Percentiles rank a stretch among this genome's conserved stretches.
phyloP scores from a whole-genome alignment of 768 basidiomycete species.

The Cantharellus cinnabarinus region DNA sequence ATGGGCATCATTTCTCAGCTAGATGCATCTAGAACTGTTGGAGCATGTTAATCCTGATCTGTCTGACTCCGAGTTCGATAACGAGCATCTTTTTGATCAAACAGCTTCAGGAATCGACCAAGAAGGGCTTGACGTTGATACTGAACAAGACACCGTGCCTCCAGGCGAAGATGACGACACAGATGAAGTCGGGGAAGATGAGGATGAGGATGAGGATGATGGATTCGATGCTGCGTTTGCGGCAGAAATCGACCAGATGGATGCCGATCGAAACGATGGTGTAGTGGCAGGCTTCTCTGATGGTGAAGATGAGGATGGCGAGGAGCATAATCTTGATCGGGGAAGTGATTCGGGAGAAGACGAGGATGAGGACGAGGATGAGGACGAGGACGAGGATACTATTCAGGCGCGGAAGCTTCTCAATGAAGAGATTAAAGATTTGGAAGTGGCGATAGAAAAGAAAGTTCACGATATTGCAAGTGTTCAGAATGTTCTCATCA shows the following conservation, averaged over 20 bases:
- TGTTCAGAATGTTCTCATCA: conserved; percentile 72
- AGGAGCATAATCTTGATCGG: conserved; percentile 16
- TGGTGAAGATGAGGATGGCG: conserved; percentile 36
- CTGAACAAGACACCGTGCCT: conserved; percentile 22
- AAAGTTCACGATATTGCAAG: conserved; percentile 67
- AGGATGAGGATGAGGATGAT: conserved; percentile 33
- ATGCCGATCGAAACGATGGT: conserved; percentile 33
- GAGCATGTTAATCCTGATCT: conserved; percentile 83
- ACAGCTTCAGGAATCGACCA: conserved; percentile 21
- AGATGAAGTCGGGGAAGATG: conserved; percentile 29
- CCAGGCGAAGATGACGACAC: conserved; percentile 33
- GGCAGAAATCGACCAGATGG: conserved; percentile 34
- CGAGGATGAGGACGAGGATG: conserved; percentile 39
- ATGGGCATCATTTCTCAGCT: not conserved
- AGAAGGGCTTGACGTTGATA: conserved; percentile 37
- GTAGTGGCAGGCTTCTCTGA: conserved; percentile 20
- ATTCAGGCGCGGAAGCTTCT: conserved; percentile 43
- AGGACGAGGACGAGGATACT: conserved; percentile 28
- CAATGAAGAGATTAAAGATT: conserved; percentile 74
- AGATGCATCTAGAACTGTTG: conserved; percentile 36
- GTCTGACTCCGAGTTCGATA: conserved; percentile 63
- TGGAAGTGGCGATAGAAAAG: conserved; percentile 73
- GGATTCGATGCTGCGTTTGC: conserved; percentile 81
- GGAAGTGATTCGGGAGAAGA: conserved; percentile 22
- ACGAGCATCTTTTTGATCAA: conserved; percentile 49